Evolutionary conservation across 768 basidiomycete genomes (phyloP).

Genomic region (Sarcomyxa edulis): DNA sequence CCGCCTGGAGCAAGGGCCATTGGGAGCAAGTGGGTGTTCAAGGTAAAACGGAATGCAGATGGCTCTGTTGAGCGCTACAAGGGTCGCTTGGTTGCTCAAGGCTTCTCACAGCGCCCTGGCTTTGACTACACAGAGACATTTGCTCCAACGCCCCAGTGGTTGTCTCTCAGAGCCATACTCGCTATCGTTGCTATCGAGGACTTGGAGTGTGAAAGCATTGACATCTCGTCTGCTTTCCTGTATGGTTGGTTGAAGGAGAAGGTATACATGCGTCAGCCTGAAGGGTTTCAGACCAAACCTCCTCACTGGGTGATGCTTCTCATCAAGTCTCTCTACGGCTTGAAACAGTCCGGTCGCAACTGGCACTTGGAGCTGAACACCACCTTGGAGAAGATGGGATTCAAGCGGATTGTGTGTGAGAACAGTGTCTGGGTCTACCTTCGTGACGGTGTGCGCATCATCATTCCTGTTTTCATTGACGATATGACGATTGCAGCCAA

Average conservation of each 20-base stretch:
- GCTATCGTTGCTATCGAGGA: constrained; percentile 24
- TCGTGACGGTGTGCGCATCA: constrained; percentile 15
- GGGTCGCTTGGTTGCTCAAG: constrained; percentile 35
- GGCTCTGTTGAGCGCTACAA: constrained; percentile 35
- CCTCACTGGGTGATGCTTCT: constrained; percentile 14
- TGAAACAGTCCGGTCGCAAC: constrained; percentile 31
- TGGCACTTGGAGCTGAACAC: constrained; percentile 30
- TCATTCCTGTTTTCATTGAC: constrained; percentile 25
- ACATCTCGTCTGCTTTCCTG: constrained; percentile 27
- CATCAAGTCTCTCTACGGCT: constrained; percentile 33
- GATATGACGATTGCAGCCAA: constrained; percentile 23
- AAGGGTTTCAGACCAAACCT: constrained; percentile 15
- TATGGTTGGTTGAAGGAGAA: constrained; percentile 23
- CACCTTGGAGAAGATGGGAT: constrained; percentile 15
- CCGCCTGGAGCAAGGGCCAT: constrained; percentile 27
- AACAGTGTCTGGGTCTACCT: constrained; percentile 21
- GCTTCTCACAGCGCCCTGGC: constrained; percentile 31
- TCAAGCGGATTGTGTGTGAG: constrained; percentile 16
- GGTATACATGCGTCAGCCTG: constrained; percentile 27
- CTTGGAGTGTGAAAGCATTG: constrained; percentile 23
- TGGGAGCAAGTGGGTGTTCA: constrained; percentile 32
- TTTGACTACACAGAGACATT: constrained; percentile 33
- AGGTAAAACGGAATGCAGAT: constrained; percentile 32
- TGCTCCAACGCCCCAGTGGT: constrained; percentile 16
- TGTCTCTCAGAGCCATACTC: constrained; percentile 19